Base-by-base conservation (phyloP, 2,329 filamentous ascomycete species). In the Eurotiales sp. region DNA sequence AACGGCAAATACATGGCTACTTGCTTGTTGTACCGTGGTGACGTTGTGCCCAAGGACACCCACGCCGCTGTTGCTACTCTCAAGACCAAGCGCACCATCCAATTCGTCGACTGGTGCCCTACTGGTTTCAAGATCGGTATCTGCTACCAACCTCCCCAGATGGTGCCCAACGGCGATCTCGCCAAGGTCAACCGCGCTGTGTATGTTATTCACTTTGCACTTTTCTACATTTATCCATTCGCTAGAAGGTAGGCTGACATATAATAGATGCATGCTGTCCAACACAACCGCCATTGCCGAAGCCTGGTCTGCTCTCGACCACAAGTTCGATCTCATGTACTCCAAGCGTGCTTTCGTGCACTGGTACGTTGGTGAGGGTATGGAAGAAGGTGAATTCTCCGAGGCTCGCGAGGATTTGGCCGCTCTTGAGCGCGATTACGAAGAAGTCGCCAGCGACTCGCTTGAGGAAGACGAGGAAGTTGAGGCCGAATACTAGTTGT, bases 241-340 rank as follows among this genome's bases (percentile, higher is more conserved):
- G 14, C 14, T 12, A 27, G 15, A 23, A 34, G 19, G 1, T 19
- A 15, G 15, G 32, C 50, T 48, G 40, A 51, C 52, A 25, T 50
- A 19, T 34, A 51, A 40, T 67, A 90, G 87, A 61, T 96, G 92
- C 86, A 97, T 99, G 93, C 81, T 99, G 57, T 76, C 73, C 63
- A 76, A 99, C 84, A 99, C 93, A 64, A 99, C 93, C 48, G 92
- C 93, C 68, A 99, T 99, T 67, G 88, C 92, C 68, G 92, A 97
- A 79, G 93, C 93, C 58, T 99, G 93, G 93, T 91, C 88, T 58
- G 90, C 90, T 61, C 84, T 99, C 59, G 95, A 90, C 56, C 84
- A 87, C 83, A 99, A 99, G 81, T 99, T 99, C 80, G 93, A 99
- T 71, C 89, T 99, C 73, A 99, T 99, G 93, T 96, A 97, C 86